Evolutionary conservation across 208 protist species (phyloP), one percentile per base, ranked within the genome.

Genomic region (Herpetomonas tarakana): DNA sequence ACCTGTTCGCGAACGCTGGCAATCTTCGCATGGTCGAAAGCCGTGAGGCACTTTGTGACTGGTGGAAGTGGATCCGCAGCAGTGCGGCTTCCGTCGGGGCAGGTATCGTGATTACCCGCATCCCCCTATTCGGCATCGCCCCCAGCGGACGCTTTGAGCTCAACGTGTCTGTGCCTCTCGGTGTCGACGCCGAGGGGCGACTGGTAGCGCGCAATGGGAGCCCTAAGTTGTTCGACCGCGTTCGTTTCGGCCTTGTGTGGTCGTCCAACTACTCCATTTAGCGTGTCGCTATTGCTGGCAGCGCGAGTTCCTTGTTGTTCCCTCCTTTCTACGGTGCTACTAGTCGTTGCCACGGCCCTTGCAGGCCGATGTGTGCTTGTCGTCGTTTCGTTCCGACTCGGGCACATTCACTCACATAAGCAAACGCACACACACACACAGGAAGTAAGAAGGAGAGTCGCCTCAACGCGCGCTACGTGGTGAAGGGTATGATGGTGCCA

Each of bases 211-310:
- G 80, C 14, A 88, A 84, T 52, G 84, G 80, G 0, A 76, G 67
- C n/a, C 54, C 57, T 31, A 76, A 76, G 29, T 47, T 94, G 22
- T 94, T 94, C 72, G 83, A 91, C 41, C 58, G 68, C 28, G 71
- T 92, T 12, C 73, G 81, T 1, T 92, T 94, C 68, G 88, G 88
- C 21, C 55, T 94, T 1, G 84, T 91, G 6, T 94, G 88, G 88
- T 94, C 88, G 6, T 91, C 81, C 2, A 79, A 75, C 50, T 73
- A 81, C 52, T 80, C 81, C 7, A 75, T 91, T 21, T 94, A 83
- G 62, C 35, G 18, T 24, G 58, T 38, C 52, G 0, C 44, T 41
- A 41, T 41, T 6, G 35, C 9, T 41, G 35, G 35, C 6, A 6
- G 14, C 9, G 9, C 6, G 35, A 41, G 14, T 41, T 41, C 35